These are phyloP conservation scores for Tetrastigma voinierianum DNA, from an alignment of 164 flowering plant genomes.

Conservation along the genomic window DNA sequence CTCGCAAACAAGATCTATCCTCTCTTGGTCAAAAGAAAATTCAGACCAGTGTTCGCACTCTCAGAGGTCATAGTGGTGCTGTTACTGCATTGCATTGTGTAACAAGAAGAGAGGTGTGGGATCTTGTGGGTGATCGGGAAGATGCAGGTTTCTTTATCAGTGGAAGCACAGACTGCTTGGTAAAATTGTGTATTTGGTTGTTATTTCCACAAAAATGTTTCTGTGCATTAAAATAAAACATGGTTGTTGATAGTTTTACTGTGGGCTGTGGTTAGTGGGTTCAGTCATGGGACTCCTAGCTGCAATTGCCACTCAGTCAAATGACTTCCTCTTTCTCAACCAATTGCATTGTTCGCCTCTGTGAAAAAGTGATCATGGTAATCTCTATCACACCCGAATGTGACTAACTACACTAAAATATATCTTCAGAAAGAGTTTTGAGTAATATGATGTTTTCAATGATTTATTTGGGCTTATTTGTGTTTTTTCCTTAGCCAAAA, in stretches of 20 bases:
- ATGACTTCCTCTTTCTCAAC: neutral
- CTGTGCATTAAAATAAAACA: neutral
- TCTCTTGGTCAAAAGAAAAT: slow-evolving; percentile 67
- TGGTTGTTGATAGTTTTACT: no score
- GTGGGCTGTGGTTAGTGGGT: neutral
- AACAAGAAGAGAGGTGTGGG: slow-evolving; percentile 98
- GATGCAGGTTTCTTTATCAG: slow-evolving; percentile 98
- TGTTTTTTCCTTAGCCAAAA: no score
- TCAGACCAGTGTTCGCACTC: slow-evolving; percentile 69
- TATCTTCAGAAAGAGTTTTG: neutral
- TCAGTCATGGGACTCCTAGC: neutral
- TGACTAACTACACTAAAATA: no score
- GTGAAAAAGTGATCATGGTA: neutral
- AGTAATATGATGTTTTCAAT: neutral
- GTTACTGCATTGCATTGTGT: slow-evolving; percentile 95
- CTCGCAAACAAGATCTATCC: slow-evolving; percentile 56
- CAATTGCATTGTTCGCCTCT: neutral
- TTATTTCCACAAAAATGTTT: neutral
- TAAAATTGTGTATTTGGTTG: slow-evolving; percentile 22
- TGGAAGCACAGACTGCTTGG: slow-evolving; percentile 95
- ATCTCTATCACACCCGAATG: no score
- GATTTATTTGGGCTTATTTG: no score
- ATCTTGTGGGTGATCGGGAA: slow-evolving; percentile 97
- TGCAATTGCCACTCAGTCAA: neutral
- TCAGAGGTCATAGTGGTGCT: slow-evolving; percentile 93